Evolutionary conservation across 176 grass and related monocot genomes (phyloP).

Genomic region (Juncus effusus): DNA sequence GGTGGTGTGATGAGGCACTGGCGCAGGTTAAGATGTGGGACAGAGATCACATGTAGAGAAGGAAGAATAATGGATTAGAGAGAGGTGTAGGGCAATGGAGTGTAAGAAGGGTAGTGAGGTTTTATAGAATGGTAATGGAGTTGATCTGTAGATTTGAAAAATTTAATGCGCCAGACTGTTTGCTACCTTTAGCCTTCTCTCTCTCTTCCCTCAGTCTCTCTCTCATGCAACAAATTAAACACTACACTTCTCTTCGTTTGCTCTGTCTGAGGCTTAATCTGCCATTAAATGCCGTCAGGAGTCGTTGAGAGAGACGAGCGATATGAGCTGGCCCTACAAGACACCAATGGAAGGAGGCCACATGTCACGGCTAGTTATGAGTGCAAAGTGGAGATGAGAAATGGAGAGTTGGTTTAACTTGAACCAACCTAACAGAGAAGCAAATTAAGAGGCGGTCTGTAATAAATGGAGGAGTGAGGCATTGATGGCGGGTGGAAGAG

Average conservation of each 20-base stretch:
- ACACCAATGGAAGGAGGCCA: not conserved
- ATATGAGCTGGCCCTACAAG: not conserved
- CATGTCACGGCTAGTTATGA: not conserved
- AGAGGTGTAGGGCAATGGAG: slow-evolving; percentile 6
- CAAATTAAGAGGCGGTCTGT: slow-evolving; percentile 9
- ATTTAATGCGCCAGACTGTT: slow-evolving; percentile 37
- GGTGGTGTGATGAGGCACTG: not conserved
- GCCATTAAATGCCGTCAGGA: slow-evolving; percentile 68
- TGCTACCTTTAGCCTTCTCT: not conserved
- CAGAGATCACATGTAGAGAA: slow-evolving; percentile 31
- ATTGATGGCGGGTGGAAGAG: slow-evolving; percentile 18
- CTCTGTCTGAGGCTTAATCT: slow-evolving; percentile 25
- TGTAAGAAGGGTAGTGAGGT: slow-evolving; percentile 1
- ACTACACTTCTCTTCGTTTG: slow-evolving; percentile 9
- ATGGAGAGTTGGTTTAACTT: not conserved
- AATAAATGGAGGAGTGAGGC: not conserved
- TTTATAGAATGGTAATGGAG: slow-evolving; percentile 41
- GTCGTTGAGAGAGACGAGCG: slow-evolving; percentile 41
- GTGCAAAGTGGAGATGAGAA: slow-evolving; percentile 3
- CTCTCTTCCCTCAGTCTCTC: slow-evolving; percentile 13
- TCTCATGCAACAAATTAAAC: slow-evolving; percentile 5
- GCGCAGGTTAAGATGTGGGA: slow-evolving; percentile 20
- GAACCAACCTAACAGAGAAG: slow-evolving; percentile 20
- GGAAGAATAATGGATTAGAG: slow-evolving; percentile 2
- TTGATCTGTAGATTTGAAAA: slow-evolving; percentile 33